phyloP scores from a whole-genome alignment of 2,329 filamentous ascomycete species.

The Phaeosphaeria sp. region DNA sequence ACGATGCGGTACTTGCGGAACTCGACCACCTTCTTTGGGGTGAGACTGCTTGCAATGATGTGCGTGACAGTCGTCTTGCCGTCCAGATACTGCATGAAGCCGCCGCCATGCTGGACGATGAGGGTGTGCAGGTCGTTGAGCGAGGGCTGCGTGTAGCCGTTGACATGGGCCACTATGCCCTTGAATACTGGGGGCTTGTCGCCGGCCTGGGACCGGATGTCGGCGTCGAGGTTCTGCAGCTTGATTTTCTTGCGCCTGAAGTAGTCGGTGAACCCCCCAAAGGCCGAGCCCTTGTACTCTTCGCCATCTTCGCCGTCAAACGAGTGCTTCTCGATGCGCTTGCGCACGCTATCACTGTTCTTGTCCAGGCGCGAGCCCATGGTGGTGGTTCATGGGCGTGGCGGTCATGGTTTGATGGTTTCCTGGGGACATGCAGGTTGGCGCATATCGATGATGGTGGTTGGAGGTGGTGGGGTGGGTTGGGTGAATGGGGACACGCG shows the following conservation, averaged over 20 bases:
- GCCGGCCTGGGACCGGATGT: constrained; percentile 71
- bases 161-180: constrained; percentile 88
- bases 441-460: constrained; percentile 8
- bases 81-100: constrained; percentile 92
- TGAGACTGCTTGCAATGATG: constrained; percentile 88
- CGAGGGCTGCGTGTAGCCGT: constrained; percentile 94
- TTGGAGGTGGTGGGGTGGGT: constrained; percentile 5
- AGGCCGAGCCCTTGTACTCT: constrained; percentile 86
- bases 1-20: constrained; percentile 89
- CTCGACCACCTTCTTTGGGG: constrained; percentile 91
- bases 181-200: constrained; percentile 87
- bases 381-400: constrained; percentile 11
- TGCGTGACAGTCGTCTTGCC: constrained; percentile 95
- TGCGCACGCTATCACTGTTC: constrained; percentile 66
- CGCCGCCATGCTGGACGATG: constrained; percentile 91
- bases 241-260: constrained; percentile 97
- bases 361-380: constrained; percentile 70
- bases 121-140: constrained; percentile 86
- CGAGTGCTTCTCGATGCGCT: constrained; percentile 70
- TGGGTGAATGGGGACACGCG: constrained; percentile 8
- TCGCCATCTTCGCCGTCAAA: constrained; percentile 86
- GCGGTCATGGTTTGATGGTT: constrained; percentile 36
- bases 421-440: constrained; percentile 2
- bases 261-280: constrained; percentile 90
- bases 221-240: constrained; percentile 88